phyloP scores from a whole-genome alignment of 805 yeast genomes.

The Wickerhamiella kazuoi region DNA sequence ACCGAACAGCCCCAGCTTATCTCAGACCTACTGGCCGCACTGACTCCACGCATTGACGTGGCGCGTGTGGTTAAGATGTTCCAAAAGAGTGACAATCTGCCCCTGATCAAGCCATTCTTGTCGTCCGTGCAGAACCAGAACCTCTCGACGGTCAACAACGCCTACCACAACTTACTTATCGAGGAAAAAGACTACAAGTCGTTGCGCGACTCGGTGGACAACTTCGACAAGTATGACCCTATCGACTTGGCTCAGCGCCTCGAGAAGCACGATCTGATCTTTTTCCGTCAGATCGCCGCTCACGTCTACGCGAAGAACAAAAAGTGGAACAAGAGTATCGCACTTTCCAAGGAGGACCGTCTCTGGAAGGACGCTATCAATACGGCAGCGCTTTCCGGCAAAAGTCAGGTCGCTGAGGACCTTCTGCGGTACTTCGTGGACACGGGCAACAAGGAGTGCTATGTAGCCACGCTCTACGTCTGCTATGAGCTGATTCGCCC shows the following conservation, averaged over 20 bases:
- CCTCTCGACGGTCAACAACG: slow-evolving; percentile 78
- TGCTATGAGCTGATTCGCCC: slow-evolving; percentile 65
- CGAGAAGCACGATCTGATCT: slow-evolving; percentile 77
- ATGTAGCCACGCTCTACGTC: slow-evolving; percentile 72
- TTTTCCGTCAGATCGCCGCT: slow-evolving; percentile 94
- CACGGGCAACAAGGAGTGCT: slow-evolving; percentile 90
- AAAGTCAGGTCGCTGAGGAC: slow-evolving; percentile 72
- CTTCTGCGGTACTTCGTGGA: slow-evolving; percentile 82
- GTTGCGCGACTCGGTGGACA: slow-evolving; percentile 68
- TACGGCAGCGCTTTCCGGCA: slow-evolving; percentile 72
- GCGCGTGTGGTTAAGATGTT: slow-evolving; percentile 90
- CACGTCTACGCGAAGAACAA: slow-evolving; percentile 83
- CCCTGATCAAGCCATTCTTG: slow-evolving; percentile 87
- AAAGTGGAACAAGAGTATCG: slow-evolving; percentile 79
- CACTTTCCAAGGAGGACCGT: slow-evolving; percentile 77
- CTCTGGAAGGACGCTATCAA: slow-evolving; percentile 88
- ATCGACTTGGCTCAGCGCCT: slow-evolving; percentile 81
- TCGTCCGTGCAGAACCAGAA: slow-evolving; percentile 82
- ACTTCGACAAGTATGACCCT: slow-evolving; percentile 81
- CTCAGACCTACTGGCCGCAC: slow-evolving; percentile 66
- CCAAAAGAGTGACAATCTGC: slow-evolving; percentile 87
- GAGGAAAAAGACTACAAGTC: slow-evolving; percentile 95
- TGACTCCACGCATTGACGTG: slow-evolving; percentile 79
- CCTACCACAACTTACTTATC: slow-evolving; percentile 85
- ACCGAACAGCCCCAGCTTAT: slow-evolving; percentile 80